phyloP scores from a whole-genome alignment of 352 stramenopile species.

The Pythium sukuiense region DNA sequence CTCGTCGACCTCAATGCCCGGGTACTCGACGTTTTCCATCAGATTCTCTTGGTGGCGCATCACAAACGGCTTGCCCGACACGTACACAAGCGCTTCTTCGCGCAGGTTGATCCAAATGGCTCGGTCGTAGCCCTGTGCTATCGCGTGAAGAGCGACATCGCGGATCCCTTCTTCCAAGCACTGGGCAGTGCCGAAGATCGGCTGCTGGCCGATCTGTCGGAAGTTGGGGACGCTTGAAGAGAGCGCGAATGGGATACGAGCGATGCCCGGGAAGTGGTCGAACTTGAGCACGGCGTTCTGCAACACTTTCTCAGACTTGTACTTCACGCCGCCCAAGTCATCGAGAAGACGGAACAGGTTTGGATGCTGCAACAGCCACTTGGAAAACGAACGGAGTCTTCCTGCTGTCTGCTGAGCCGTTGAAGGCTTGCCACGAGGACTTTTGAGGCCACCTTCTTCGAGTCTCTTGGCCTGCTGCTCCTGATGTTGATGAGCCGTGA shows the following conservation, averaged over 20 bases:
- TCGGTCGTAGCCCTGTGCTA: conserved; percentile 56
- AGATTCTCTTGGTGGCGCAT: conserved; percentile 79
- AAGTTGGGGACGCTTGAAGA: conserved; percentile 85
- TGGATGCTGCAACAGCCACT: conserved; percentile 74
- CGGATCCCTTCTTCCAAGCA: conserved; percentile 71
- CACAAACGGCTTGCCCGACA: conserved; percentile 82
- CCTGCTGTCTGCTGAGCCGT: conserved; percentile 22
- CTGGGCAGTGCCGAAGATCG: conserved; percentile 86
- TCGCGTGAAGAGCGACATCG: conserved; percentile 55
- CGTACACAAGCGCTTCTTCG: conserved; percentile 91
- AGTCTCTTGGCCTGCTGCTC: conserved; percentile 12
- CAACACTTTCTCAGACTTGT: conserved; percentile 82
- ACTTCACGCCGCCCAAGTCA: conserved; percentile 74
- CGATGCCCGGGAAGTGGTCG: conserved; percentile 88
- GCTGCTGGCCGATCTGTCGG: conserved; percentile 70
- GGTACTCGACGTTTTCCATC: conserved; percentile 88
- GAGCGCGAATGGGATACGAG: conserved; percentile 59
- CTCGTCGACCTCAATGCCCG: conserved; percentile 88
- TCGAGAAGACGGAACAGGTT: conserved; percentile 77
- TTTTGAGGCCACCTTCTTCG: conserved; percentile 19
- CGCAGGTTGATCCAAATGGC: conserved; percentile 91
- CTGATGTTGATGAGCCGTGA: conserved; percentile 29
- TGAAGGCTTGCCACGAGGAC: not conserved
- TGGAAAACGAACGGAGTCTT: conserved; percentile 63
- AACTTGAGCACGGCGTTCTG: conserved; percentile 85